phyloP scores from a whole-genome alignment of 1,284 basidiomycete species.

The Limonomyces culmigenus region DNA sequence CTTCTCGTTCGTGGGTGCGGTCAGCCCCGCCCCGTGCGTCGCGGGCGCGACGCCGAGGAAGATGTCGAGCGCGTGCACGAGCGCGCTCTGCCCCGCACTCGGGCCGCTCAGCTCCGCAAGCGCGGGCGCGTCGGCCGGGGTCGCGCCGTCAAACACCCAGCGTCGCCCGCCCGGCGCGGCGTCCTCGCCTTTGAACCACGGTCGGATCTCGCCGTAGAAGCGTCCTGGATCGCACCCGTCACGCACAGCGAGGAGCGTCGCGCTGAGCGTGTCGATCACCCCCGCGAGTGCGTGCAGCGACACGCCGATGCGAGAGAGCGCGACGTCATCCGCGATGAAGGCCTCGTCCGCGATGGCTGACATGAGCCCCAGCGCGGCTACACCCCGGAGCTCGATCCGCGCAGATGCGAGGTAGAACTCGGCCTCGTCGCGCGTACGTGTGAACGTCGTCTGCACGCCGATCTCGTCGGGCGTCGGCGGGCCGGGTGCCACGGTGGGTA shows the following conservation, averaged over 20 bases:
- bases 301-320: constrained; percentile 52
- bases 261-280: constrained; percentile 50
- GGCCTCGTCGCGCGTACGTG: constrained; percentile 68
- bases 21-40: constrained; percentile 9
- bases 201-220: constrained; percentile 78
- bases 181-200: constrained; percentile 86
- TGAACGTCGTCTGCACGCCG: constrained; percentile 52
- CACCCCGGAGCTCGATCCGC: constrained; percentile 85
- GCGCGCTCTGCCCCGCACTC: constrained; percentile 79
- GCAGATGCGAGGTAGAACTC: constrained; percentile 85
- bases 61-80: constrained; percentile 80
- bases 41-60: constrained; percentile 57
- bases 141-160: constrained; percentile 76
- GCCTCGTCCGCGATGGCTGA: constrained; percentile 80
- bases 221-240: constrained; percentile 62
- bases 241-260: constrained; percentile 46
- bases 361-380: constrained; percentile 77
- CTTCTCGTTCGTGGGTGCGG: constrained; percentile 7
- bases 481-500: constrained; percentile 8
- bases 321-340: constrained; percentile 74
- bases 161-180: constrained; percentile 36
- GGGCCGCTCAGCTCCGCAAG: constrained; percentile 70
- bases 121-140: constrained; percentile 28
- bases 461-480: constrained; percentile 36
- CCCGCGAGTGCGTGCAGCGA: constrained; percentile 54